Conservation (phyloP, 2,329 filamentous ascomycete genomes). For the Ophiocordyceps unilateralis region DNA sequence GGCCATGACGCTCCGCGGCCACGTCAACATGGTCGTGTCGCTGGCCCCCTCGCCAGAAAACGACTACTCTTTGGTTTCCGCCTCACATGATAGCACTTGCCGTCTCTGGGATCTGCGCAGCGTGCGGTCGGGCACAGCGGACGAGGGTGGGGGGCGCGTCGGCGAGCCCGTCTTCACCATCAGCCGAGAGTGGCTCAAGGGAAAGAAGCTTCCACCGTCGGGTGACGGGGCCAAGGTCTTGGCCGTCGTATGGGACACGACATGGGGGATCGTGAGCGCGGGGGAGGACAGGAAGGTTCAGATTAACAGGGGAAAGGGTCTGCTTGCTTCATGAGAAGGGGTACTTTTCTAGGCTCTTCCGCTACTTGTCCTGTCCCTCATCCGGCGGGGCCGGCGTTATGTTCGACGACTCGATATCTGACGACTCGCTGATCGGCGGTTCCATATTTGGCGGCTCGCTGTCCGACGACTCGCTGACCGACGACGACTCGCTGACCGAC, state of each 20-base stretch:
- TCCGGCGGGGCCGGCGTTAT: too few relatives aligned
- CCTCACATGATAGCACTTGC: conserved; percentile 82
- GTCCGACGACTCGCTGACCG: too few relatives aligned
- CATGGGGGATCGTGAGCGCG: conserved; percentile 75
- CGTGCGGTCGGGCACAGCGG: conserved; percentile 38
- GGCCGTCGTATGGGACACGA: conserved; percentile 67
- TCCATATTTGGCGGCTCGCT: too few relatives aligned
- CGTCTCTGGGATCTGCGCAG: conserved; percentile 85
- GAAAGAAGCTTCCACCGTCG: conserved; percentile 45
- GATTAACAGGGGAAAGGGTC: conserved; percentile 55
- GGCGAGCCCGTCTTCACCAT: conserved; percentile 62
- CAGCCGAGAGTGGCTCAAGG: conserved; percentile 52
- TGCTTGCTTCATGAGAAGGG: conserved; percentile 20
- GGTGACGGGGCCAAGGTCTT: conserved; percentile 87
- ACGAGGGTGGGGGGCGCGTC: conserved; percentile 46
- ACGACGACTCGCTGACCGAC: too few relatives aligned
- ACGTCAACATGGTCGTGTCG: conserved; percentile 54
- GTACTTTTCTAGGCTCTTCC: neutral
- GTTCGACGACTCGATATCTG: too few relatives aligned
- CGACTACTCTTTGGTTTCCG: conserved; percentile 71
- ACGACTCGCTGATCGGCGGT: too few relatives aligned
- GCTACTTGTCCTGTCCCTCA: neutral
- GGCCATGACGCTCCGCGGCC: conserved; percentile 81
- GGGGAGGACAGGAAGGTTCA: conserved; percentile 93
- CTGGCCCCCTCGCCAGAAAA: conserved; percentile 39